Base-by-base conservation (phyloP, 2,329 filamentous ascomycete species). In the Emergomyces orientalis region DNA sequence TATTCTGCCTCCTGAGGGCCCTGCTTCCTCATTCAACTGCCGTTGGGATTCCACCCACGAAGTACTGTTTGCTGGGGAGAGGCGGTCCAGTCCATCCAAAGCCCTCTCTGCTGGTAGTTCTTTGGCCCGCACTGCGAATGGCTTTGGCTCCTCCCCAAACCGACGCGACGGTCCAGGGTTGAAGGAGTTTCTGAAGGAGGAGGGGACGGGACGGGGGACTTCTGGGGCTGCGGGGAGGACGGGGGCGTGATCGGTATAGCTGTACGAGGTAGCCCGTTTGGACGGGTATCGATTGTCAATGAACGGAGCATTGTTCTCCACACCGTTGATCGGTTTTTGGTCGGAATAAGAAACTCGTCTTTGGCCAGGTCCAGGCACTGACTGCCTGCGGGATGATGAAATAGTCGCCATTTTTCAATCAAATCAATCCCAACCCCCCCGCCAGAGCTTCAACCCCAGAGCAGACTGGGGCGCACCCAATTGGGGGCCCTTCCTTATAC, bases 171-270 rank as follows among this genome's bases (percentile, higher is more conserved):
- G 74, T 56, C 74, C 73, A 66, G 75, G 76, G 49, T 75, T 77
- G 67, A 79, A 76, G 9, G 82, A 79, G 41, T 80, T 77, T 65
- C 77, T 81, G 72, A 84, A 86, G 70, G 82, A 85, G 43, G 80
- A 69, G 4, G 87, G 84, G 47, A 84, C 84, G 37, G 78, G 81
- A 69, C 80, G 80, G 62, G 86, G 84, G 34, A 81, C 82, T 67
- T 89, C 86, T 66, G 87, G 84, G 41, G 82, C 84, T 59, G 79
- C 77, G 22, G 84, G 81, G 13, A 75, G 78, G 22, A 32, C 51
- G 41, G 63, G 49, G 17, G 62, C 59, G 14, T 32, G 51, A 27
- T 61, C 47, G 47, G 60, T 9, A 49, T 55, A 61, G 51, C 45
- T 51, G 59, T 30, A 17, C 17, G 45, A 54, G 49, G 49, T 45